Evolutionary conservation across 495 filamentous ascomycete genomes (phyloP).

Genomic region (Podospora pseudoanserina): DNA sequence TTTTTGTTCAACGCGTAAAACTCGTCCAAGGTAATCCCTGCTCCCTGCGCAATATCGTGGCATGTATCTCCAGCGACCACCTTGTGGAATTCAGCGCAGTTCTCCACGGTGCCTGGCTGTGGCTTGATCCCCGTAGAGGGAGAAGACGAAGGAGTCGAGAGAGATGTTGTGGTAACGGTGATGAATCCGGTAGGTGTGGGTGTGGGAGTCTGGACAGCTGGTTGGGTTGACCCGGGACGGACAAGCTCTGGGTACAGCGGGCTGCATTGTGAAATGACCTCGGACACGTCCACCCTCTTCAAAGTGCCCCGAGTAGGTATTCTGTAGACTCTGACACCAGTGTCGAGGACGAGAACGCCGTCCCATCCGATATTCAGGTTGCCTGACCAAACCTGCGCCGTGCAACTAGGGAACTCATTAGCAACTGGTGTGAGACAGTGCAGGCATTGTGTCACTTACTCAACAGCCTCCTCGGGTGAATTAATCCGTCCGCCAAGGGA

Average conservation of each 20-base stretch:
- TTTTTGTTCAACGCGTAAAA: background rate
- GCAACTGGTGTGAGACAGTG: no score
- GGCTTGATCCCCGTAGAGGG: background rate
- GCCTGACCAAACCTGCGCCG: background rate
- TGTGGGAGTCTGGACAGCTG: background rate
- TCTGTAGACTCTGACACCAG: background rate
- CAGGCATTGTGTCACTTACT: background rate
- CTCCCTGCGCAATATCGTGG: background rate
- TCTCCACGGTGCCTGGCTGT: background rate
- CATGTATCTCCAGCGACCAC: background rate
- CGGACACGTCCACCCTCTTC: background rate
- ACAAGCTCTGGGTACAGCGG: background rate
- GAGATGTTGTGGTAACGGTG: background rate
- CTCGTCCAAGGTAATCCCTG: background rate
- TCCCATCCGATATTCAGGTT: background rate
- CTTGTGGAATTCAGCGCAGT: background rate
- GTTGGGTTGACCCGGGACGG: no score
- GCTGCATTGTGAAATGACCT: background rate
- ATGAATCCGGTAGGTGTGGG: background rate
- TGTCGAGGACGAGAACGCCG: background rate
- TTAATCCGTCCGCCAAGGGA: background rate
- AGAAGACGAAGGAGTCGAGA: background rate
- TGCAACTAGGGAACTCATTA: background rate
- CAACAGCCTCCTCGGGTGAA: background rate
- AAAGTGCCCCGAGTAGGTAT: background rate